Evolutionary conservation across 148 eudicot genomes (phyloP).

Genomic region (Nyssa sinensis): DNA sequence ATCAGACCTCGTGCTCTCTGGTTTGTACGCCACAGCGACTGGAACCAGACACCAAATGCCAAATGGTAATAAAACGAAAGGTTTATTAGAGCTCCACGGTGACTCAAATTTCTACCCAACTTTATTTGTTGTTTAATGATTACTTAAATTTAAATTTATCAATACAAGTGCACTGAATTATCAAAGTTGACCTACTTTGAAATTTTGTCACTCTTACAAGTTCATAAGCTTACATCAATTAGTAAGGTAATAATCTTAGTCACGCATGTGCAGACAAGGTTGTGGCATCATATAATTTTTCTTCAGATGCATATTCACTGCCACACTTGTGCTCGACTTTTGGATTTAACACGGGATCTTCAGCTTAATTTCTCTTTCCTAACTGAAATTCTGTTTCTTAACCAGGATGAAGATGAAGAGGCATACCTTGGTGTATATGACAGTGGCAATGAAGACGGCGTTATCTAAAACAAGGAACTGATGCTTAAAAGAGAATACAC

Average conservation of each 20-base stretch:
- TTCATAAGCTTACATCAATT: not conserved
- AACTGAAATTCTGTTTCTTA: slow-evolving; percentile 12
- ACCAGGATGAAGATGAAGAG: slow-evolving; percentile 51
- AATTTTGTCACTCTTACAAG: slow-evolving; percentile 1
- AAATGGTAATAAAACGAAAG: no score
- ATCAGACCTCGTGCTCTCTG: not conserved
- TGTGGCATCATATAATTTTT: not conserved
- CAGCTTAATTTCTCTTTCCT: not conserved
- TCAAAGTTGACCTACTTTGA: no score
- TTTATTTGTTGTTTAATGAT: no score
- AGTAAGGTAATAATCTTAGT: not conserved
- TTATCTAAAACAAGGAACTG: slow-evolving; percentile 5
- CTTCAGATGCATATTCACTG: not conserved
- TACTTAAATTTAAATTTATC: no score
- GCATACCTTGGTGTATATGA: slow-evolving; percentile 39
- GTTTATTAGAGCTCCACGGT: no score
- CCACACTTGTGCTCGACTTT: not conserved
- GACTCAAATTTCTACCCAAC: no score
- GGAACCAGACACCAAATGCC: no score
- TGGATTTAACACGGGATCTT: no score
- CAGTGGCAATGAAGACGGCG: slow-evolving; percentile 26
- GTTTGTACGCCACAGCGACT: no score
- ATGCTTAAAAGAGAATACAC: not conserved
- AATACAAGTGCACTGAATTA: no score
- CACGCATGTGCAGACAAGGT: not conserved